phyloP scores from a whole-genome alignment of 192 early-diverging fungal genomes.

The Coemansia sp. region DNA sequence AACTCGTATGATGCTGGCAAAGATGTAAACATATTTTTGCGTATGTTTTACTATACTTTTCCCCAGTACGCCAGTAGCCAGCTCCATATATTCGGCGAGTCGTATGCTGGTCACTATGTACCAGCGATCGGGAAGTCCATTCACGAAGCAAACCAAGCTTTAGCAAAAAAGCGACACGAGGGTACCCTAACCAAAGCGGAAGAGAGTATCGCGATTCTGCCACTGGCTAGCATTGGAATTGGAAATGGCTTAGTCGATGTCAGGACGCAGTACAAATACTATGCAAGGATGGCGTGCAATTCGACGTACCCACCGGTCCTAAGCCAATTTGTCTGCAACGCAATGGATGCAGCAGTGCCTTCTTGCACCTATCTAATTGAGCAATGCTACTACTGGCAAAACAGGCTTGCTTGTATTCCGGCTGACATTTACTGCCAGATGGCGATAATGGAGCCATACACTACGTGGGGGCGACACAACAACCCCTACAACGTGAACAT shows the following conservation, averaged over 20 bases:
- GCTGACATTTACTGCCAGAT: constrained; percentile 82
- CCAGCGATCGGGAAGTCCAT: constrained; percentile 86
- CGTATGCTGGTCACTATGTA: constrained; percentile 89
- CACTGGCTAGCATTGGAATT: constrained; percentile 75
- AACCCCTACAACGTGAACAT: constrained; percentile 94
- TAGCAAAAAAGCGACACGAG: constrained; percentile 15
- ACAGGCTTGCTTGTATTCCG: constrained; percentile 77
- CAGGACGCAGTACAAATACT: constrained; percentile 83
- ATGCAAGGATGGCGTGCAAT: constrained; percentile 73
- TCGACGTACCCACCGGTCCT: constrained; percentile 75
- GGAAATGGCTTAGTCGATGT: constrained; percentile 93
- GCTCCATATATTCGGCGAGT: constrained; percentile 90
- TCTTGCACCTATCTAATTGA: constrained; percentile 73
- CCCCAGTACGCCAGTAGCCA: constrained; percentile 70
- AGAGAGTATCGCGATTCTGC: constrained; percentile 56
- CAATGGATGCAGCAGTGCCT: constrained; percentile 70
- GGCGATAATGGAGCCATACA: constrained; percentile 56
- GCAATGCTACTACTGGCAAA: constrained; percentile 82
- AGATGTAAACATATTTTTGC: constrained; percentile 90
- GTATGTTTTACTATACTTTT: constrained; percentile 85
- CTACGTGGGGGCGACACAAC: constrained; percentile 74
- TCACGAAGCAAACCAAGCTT: constrained; percentile 68
- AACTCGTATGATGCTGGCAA: constrained; percentile 77
- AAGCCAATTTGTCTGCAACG: constrained; percentile 66
- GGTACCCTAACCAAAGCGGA: constrained; percentile 21